These are phyloP conservation scores for Pseudisothecium myosuroides DNA, from an alignment of 225 moss, liverwort and hornwort genomes.

Conservation along the genomic window DNA sequence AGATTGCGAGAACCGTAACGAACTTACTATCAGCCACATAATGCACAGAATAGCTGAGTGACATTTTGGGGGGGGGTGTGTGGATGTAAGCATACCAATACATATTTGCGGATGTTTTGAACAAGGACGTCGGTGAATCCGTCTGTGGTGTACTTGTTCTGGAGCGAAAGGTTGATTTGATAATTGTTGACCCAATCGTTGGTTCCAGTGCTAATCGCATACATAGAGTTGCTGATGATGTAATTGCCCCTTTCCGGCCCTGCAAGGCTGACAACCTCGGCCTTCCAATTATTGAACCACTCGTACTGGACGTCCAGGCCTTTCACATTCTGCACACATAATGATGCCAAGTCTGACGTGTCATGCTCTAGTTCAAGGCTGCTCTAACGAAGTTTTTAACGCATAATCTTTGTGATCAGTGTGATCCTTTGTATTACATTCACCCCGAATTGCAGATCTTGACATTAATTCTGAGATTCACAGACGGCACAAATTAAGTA, in stretches of 20 bases:
- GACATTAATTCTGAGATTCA: not conserved
- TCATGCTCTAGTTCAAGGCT: not conserved
- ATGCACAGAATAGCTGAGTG: not conserved
- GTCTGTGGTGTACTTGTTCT: not conserved
- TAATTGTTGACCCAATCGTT: constrained; percentile 89
- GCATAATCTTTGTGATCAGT: not conserved
- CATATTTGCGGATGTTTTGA: not conserved
- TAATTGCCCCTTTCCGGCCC: constrained; percentile 23
- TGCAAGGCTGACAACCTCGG: constrained; percentile 30
- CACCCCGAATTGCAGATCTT: not conserved
- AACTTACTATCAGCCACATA: not conserved
- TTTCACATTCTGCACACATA: constrained; percentile 47
- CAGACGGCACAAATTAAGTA: too few relatives aligned
- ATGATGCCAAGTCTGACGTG: not conserved
- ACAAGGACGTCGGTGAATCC: constrained; percentile 20
- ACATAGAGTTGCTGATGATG: constrained; percentile 48
- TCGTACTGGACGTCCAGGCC: constrained; percentile 38
- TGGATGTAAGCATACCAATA: constrained; percentile 18
- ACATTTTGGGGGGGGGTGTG: not conserved
- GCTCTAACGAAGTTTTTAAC: too few relatives aligned
- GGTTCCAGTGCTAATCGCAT: constrained; percentile 60
- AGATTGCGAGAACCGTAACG: not conserved
- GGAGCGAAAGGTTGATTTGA: constrained; percentile 8
- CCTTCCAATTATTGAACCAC: constrained; percentile 43
- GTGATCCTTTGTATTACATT: too few relatives aligned